Evolutionary conservation across 2,329 filamentous ascomycete species (phyloP), one percentile per base, ranked within the genome.

Genomic region (Bipolaris bicolor): DNA sequence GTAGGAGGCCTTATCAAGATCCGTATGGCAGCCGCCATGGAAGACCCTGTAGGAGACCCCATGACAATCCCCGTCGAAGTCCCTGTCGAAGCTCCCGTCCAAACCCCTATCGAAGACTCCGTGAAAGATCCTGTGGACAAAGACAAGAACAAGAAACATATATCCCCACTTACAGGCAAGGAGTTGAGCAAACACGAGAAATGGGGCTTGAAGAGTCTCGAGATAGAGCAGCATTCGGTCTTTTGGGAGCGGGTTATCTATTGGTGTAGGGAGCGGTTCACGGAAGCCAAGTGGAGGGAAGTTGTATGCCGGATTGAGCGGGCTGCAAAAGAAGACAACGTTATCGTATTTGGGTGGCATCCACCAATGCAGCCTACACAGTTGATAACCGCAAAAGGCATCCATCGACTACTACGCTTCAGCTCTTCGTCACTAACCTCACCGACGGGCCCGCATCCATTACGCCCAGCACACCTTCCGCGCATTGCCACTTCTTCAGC

Each of bases 251-350:
- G 53, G 3, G 62, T 58, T 4, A 24, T 40, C 16, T 52, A 44
- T 7, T 67, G 63, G 61, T 62, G 31, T 3, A 48, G 58, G 6
- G 46, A 57, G 33, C 47, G 48, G 9, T 69, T 69, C 41, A 51
- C 58, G 13, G 50, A 57, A 29, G 41, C 57, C 13, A 55, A 55
- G 18, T 62, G 59, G 59, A 58, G 55, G 16, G 49, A 57, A 7
- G 37, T 40, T 9, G 33, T 52, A 16, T 24, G 43, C 2, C 33
- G 45, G 18, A 56, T 62, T 15, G 18, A 34, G 40, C 41, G 52
- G 26, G 11, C 46, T 20, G 41, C 45, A 5, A 22, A 55, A n/a
- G 63, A 65, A 51, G 46, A 60, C 3, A 41, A 43, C 1, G 24
- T 65, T 15, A 39, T 51, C 7, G 29, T 57, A 9, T 29, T 45